Base-by-base conservation (phyloP, 1,139 yeast species). In the Pichia sp. region DNA sequence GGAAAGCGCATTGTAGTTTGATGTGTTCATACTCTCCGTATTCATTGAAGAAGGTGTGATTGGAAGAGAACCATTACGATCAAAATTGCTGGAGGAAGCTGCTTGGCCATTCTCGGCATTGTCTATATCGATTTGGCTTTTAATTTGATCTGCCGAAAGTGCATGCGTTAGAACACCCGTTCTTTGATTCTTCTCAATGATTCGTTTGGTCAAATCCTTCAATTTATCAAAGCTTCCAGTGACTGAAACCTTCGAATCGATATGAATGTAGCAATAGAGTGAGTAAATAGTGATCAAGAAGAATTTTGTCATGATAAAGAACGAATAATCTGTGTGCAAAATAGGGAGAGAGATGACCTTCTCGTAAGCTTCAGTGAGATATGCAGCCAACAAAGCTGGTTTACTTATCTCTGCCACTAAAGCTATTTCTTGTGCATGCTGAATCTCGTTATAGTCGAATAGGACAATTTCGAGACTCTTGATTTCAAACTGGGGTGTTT, bases 271-370 rank as follows among this genome's bases (percentile, higher is more conserved):
- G 11, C 29, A 33, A 20, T 40, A 41, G 3, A 38, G 12, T 14
- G 34, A 41, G 22, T 39, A 41, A n/a, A 41, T 36, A 12, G 30
- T 13, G 9, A 41, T 15, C 14, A 41, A 16, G 15, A 31, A 29
- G 5, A 35, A 11, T 24, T 39, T 41, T 6, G 42, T 30, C 25
- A 29, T 39, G 15, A 36, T 38, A 27, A 41, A 41, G 26, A 39
- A 41, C n/a, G 21, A 34, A 21, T 41, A 41, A 22, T 39, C 33
- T 12, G 41, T 20, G 11, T 27, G n/a, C 11, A 36, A 18, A n/a
- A 30, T 26, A 11, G 36, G 38, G 11, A 36, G 14, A 17, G 24
- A 22, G n/a, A 41, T 32, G 5, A 34, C 24, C 2, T 28, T 29
- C 15, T 36, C 40, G 25, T 41, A 38, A 15, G 32, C 22, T 5